These are phyloP conservation scores for Didymella exigua DNA, from an alignment of 2,329 filamentous ascomycete genomes.

Conservation along the genomic window DNA sequence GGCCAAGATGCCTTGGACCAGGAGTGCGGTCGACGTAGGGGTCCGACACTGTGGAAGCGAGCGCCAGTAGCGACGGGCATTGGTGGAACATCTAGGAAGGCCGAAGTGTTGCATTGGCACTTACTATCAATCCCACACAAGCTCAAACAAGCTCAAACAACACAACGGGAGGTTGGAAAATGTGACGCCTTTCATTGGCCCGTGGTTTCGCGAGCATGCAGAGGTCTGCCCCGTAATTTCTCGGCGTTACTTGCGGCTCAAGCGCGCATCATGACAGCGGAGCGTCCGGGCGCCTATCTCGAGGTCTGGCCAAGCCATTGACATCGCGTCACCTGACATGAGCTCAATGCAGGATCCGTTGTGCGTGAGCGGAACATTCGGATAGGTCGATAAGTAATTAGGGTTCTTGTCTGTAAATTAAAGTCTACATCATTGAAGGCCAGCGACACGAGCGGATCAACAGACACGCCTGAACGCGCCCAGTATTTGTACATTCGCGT, in stretches of 20 bases:
- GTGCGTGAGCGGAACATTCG: not conserved
- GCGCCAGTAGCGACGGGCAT: conserved; percentile 1
- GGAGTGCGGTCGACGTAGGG: not conserved
- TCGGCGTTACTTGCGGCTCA: conserved; percentile 14
- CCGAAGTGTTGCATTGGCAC: conserved; percentile 9
- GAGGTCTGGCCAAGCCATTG: not conserved
- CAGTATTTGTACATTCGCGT: not conserved
- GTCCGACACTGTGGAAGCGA: conserved; percentile 3
- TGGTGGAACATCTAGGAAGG: conserved; percentile 16
- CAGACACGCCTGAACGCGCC: not conserved
- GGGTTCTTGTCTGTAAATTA: too few relatives aligned
- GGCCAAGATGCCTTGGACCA: not conserved
- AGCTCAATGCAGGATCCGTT: too few relatives aligned
- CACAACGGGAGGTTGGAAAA: not conserved
- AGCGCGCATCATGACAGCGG: conserved; percentile 2
- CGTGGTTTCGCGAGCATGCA: not conserved
- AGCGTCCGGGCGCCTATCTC: not conserved
- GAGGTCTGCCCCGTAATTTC: conserved; percentile 11
- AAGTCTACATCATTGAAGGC: too few relatives aligned
- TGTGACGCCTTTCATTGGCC: conserved; percentile 12
- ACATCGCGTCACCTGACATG: too few relatives aligned
- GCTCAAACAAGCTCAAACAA: conserved; percentile 13
- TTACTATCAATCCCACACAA: conserved; percentile 14
- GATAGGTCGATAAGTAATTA: too few relatives aligned
- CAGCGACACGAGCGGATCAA: not conserved